Evolutionary conservation across 345 rosid species (phyloP).

Genomic region (Syzygium aqueum): DNA sequence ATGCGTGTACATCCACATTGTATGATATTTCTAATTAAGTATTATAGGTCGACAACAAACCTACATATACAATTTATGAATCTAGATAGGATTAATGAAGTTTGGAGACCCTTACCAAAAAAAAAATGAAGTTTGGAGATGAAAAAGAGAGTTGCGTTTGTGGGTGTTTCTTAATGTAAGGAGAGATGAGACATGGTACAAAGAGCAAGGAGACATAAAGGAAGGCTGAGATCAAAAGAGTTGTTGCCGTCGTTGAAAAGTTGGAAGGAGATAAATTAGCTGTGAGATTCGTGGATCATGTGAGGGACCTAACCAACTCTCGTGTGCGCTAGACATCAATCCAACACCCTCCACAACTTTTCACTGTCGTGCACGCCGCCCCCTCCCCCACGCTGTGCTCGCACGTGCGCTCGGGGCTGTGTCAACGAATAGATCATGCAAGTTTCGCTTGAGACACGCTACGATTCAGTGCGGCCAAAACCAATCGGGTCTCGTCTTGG

Average conservation of each 20-base stretch:
- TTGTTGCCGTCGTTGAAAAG: slow-evolving; percentile 19
- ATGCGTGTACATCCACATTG: background rate
- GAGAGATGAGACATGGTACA: background rate
- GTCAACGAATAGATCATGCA: background rate
- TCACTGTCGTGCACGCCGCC: background rate
- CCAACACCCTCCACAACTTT: slow-evolving; percentile 15
- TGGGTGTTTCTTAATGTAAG: background rate
- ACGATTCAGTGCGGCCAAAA: background rate
- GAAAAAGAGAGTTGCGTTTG: background rate
- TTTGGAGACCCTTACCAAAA: no score
- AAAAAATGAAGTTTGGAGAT: background rate
- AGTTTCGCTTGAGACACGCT: background rate
- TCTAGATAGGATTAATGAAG: background rate
- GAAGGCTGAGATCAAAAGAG: background rate
- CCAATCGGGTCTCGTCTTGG: background rate
- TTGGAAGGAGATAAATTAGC: slow-evolving; percentile 1
- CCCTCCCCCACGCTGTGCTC: background rate
- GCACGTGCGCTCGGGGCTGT: background rate
- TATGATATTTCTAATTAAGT: background rate
- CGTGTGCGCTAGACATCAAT: background rate
- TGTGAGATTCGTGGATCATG: slow-evolving; percentile 24
- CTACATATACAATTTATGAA: background rate
- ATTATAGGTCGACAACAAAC: fast-evolving
- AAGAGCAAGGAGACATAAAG: background rate
- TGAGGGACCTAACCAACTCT: slow-evolving; percentile 10